phyloP scores from a whole-genome alignment of 129 eudicot species.

The Escallonia herrerae region DNA sequence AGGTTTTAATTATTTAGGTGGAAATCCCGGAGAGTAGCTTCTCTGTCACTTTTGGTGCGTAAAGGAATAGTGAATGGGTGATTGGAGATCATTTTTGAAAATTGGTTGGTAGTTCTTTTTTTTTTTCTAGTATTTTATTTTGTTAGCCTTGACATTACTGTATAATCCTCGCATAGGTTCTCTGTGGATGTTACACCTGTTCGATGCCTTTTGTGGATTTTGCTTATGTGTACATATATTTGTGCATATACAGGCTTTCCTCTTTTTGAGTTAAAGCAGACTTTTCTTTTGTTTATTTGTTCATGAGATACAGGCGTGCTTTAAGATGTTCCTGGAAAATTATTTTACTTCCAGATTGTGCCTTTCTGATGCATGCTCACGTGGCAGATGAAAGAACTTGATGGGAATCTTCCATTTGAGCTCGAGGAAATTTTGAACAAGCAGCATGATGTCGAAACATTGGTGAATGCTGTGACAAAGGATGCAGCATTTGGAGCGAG shows the following conservation, averaged over 20 bases:
- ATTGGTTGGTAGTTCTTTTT: no score
- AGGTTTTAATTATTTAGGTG: no score
- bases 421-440: slow-evolving; percentile 43
- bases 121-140: no score
- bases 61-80: neutral
- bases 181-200: neutral
- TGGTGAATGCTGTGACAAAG: slow-evolving; percentile 22
- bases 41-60: no score
- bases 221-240: no score
- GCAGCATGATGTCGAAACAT: slow-evolving; percentile 13
- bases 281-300: no score
- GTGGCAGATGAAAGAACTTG: slow-evolving; percentile 74
- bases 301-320: neutral
- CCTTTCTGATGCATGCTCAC: slow-evolving; percentile 1
- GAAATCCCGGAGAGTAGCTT: no score
- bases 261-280: no score
- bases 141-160: no score
- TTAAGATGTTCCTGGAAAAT: neutral
- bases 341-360: neutral
- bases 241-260: no score
- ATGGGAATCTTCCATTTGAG: slow-evolving; percentile 50
- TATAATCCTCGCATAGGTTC: neutral
- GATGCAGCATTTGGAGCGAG: slow-evolving; percentile 21
- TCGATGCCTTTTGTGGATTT: neutral
- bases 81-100: neutral